These are phyloP conservation scores for Anaeramoeba ignava DNA, from an alignment of 78 protist species.

Conservation along the genomic window DNA sequence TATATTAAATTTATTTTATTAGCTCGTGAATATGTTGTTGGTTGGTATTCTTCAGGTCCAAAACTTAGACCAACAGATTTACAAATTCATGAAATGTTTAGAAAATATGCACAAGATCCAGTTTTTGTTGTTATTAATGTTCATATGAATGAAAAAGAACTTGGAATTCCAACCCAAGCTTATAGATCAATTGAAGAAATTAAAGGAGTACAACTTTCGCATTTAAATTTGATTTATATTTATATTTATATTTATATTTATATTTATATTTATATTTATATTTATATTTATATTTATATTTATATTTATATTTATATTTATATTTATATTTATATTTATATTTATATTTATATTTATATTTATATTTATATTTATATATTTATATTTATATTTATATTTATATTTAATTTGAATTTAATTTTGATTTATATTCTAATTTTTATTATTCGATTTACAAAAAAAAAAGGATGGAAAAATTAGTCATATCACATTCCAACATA, in stretches of 20 bases:
- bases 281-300: not conserved
- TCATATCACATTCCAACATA: conserved; percentile 63
- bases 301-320: no score
- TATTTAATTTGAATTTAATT: not conserved
- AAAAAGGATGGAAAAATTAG: conserved; percentile 40
- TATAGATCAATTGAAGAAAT: no score
- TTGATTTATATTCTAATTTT: not conserved
- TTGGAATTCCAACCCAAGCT: not conserved
- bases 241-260: not conserved
- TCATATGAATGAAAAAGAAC: conserved; percentile 32
- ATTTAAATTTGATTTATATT: not conserved
- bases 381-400: not conserved
- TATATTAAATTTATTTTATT: not conserved
- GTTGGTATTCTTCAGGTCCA: conserved; percentile 97
- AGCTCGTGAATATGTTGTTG: conserved; percentile 80
- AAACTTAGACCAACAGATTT: conserved; percentile 68
- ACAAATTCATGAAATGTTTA: conserved; percentile 64
- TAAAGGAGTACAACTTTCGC: no score
- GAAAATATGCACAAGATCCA: conserved; percentile 63
- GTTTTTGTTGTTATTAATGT: conserved; percentile 72
- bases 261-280: not conserved
- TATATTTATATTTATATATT: not conserved
- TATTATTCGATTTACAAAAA: no score
- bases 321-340: no score
- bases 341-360: not conserved